Percentiles rank a stretch among this genome's conserved stretches.
Evolutionary conservation across 495 filamentous ascomycete species (phyloP).

Genomic region (Penicillium soppii): DNA sequence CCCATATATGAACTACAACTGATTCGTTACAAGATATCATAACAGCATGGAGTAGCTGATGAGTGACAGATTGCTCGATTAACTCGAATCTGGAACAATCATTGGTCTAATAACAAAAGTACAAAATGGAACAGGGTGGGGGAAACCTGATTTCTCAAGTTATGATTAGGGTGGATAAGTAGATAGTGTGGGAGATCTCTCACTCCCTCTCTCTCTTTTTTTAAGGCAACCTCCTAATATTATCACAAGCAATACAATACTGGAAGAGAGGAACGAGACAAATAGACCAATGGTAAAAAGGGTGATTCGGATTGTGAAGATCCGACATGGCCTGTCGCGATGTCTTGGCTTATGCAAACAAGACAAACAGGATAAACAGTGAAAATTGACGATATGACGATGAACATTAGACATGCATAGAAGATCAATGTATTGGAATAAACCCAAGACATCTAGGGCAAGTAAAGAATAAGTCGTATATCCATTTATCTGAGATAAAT

Average conservation of each 20-base stretch:
- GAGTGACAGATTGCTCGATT: neutral
- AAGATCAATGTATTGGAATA: too few species aligned
- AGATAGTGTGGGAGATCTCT: too few species aligned
- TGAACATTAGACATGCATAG: neutral
- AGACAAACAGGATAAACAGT: neutral
- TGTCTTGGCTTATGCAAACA: neutral
- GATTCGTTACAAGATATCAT: too few species aligned
- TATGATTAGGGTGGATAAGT: too few species aligned
- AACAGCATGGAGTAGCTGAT: neutral
- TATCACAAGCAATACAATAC: too few species aligned
- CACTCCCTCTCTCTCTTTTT: too few species aligned
- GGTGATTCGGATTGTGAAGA: conserved; percentile 21
- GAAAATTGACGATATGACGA: neutral
- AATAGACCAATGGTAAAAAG: conserved; percentile 9
- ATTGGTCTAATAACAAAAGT: neutral
- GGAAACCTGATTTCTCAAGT: too few species aligned
- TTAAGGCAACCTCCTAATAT: too few species aligned
- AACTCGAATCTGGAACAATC: neutral
- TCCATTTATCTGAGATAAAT: too few species aligned
- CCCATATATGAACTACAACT: too few species aligned
- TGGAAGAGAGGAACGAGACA: neutral
- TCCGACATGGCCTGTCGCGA: conserved; percentile 27
- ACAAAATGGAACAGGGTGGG: neutral
- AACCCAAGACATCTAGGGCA: too few species aligned
- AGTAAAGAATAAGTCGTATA: neutral